Conservation (phyloP, 202 grass and related monocot species). For the Cymbopogon flexuosus region DNA sequence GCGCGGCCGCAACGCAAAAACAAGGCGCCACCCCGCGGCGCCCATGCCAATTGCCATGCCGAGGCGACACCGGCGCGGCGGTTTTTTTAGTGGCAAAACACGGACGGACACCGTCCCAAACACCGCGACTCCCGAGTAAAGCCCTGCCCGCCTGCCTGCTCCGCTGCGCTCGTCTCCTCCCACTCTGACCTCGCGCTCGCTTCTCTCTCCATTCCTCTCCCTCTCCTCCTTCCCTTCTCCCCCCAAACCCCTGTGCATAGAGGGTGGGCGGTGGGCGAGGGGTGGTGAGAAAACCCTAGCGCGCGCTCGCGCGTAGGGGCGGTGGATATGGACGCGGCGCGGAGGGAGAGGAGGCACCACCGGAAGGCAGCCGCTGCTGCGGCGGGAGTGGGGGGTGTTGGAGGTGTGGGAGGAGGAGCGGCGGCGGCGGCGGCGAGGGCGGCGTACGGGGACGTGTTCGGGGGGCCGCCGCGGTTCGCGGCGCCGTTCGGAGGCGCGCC, state of each 20-base stretch:
- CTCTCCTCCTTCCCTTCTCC: neutral
- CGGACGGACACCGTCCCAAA: neutral
- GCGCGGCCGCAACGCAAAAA: neutral
- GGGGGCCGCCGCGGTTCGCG: constrained; percentile 56
- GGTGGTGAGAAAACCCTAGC: neutral
- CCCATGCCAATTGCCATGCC: neutral
- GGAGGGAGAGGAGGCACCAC: constrained; percentile 47
- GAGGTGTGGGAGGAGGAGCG: neutral
- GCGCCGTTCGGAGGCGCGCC: constrained; percentile 45
- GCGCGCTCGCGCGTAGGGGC: too few species aligned
- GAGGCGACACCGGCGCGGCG: neutral
- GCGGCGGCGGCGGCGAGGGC: neutral
- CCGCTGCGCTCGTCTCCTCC: too few species aligned
- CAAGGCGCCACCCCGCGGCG: neutral
- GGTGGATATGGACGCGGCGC: constrained; percentile 38
- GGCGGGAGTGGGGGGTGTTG: neutral
- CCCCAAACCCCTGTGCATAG: constrained; percentile 8
- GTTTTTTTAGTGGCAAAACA: constrained; percentile 21
- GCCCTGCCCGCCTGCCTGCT: too few species aligned
- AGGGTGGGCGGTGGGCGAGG: neutral
- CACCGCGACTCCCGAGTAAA: constrained; percentile 13
- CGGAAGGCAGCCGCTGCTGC: constrained; percentile 16
- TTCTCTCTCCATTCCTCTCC: too few species aligned
- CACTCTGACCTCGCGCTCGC: too few species aligned
- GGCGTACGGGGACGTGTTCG: constrained; percentile 80